A percentile compares a stretch with the other conserved stretches of the same genome.
Evolutionary conservation across 1,139 yeast species (phyloP).

Genomic region (Nakaseomyces glabratus): DNA sequence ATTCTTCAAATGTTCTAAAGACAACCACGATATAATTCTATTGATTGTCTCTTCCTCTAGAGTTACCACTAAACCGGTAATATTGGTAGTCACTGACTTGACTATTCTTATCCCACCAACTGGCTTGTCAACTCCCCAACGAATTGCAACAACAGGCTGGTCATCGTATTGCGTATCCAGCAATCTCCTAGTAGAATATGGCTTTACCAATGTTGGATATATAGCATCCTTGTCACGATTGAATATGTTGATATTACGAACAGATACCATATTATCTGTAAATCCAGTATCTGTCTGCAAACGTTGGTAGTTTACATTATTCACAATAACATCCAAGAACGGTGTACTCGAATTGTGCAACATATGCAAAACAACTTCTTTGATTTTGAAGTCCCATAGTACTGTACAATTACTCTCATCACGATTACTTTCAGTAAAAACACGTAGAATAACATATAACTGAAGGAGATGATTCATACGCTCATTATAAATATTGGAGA

Average conservation of each 20-base stretch:
- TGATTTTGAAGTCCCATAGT: slow-evolving; percentile 58
- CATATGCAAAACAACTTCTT: slow-evolving; percentile 65
- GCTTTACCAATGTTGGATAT: slow-evolving; percentile 66
- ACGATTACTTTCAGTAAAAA: slow-evolving; percentile 26
- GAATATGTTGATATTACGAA: slow-evolving; percentile 62
- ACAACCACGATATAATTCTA: slow-evolving; percentile 46
- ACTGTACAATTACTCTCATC: slow-evolving; percentile 25
- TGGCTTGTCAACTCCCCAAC: slow-evolving; percentile 58
- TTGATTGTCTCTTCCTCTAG: slow-evolving; percentile 55
- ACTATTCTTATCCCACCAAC: slow-evolving; percentile 62
- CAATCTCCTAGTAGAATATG: slow-evolving; percentile 29
- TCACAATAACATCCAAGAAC: slow-evolving; percentile 63
- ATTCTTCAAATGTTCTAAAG: slow-evolving; percentile 35
- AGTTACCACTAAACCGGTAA: slow-evolving; percentile 48
- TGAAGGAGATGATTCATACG: slow-evolving; percentile 27
- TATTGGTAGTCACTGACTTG: slow-evolving; percentile 43
- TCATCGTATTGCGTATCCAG: slow-evolving; percentile 7
- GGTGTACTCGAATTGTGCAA: slow-evolving; percentile 53
- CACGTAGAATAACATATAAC: slow-evolving; percentile 30
- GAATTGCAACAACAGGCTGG: slow-evolving; percentile 37
- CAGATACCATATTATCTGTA: slow-evolving; percentile 48
- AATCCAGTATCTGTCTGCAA: slow-evolving; percentile 54
- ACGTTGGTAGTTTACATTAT: slow-evolving; percentile 53
- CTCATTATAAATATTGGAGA: slow-evolving; percentile 27
- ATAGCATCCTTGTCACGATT: slow-evolving; percentile 52